phyloP scores from a whole-genome alignment of 1,284 basidiomycete species.

The Naganishia sp. region DNA sequence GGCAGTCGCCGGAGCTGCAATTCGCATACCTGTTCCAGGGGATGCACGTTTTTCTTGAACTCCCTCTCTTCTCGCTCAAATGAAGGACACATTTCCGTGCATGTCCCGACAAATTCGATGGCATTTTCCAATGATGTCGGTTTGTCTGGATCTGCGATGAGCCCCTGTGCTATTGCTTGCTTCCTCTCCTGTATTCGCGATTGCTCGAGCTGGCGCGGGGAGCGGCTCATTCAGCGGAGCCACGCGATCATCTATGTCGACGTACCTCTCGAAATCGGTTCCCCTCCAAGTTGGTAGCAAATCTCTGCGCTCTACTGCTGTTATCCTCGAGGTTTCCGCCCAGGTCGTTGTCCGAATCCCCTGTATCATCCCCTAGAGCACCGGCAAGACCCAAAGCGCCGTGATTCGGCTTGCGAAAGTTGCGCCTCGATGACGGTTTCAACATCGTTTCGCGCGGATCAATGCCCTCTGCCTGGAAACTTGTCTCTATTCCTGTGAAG shows the following conservation, averaged over 20 bases:
- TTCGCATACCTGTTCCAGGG: conserved; percentile 75
- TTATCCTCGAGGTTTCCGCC: conserved; percentile 43
- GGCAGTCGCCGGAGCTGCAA: conserved; percentile 3
- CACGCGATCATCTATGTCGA: not conserved
- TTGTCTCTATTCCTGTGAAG: no score
- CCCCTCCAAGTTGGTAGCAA: conserved; percentile 49
- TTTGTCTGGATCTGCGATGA: conserved; percentile 51
- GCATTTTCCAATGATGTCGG: conserved; percentile 63
- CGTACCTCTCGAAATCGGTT: conserved; percentile 52
- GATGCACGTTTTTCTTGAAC: conserved; percentile 82
- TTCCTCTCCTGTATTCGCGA: conserved; percentile 71
- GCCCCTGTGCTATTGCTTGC: conserved; percentile 75
- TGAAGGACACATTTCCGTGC: conserved; percentile 89
- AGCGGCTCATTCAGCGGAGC: not conserved
- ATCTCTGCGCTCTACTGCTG: conserved; percentile 45
- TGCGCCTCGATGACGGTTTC: conserved; percentile 16
- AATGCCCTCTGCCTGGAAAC: not conserved
- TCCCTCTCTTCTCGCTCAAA: conserved; percentile 91
- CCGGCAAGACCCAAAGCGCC: conserved; percentile 26
- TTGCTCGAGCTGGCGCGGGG: conserved; percentile 54
- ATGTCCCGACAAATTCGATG: conserved; percentile 85
- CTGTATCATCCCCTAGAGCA: conserved; percentile 25
- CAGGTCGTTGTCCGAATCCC: conserved; percentile 16
- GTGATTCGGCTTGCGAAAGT: conserved; percentile 16
- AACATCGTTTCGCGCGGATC: not conserved